phyloP scores from a whole-genome alignment of 179 eudicot genomes.

The Heliamphora pulchella region DNA sequence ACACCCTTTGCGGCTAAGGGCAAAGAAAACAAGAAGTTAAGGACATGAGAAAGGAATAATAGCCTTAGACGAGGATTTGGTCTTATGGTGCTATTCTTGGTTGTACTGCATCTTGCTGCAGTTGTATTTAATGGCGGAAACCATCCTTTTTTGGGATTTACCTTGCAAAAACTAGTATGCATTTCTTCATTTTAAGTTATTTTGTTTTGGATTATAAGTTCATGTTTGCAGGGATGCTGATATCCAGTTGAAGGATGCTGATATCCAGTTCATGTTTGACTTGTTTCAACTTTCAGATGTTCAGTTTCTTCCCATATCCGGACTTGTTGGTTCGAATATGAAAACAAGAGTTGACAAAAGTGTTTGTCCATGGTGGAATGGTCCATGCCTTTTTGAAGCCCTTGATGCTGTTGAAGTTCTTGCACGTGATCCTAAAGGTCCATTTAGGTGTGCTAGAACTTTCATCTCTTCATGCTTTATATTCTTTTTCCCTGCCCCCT shows the following conservation, averaged over 20 bases:
- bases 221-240: not conserved
- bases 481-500: not conserved
- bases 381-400: conserved; percentile 87
- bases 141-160: not conserved
- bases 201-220: not conserved
- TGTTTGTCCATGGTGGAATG: conserved; percentile 81
- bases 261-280: conserved; percentile 8
- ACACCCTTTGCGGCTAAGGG: too few species aligned
- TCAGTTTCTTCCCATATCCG: conserved; percentile 87
- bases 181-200: not conserved
- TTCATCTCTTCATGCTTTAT: not conserved
- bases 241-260: not conserved
- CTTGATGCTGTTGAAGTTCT: conserved; percentile 80
- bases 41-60: not conserved
- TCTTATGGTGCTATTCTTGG: not conserved
- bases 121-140: not conserved
- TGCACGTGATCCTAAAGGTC: conserved; percentile 73
- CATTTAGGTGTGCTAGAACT: conserved; percentile 51
- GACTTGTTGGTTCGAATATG: conserved; percentile 68
- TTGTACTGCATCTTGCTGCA: not conserved
- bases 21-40: not conserved
- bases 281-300: conserved; percentile 51
- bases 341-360: conserved; percentile 56
- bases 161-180: not conserved
- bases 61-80: not conserved